Evolutionary conservation across 208 protist species (phyloP).

Genomic region (Naegleria gruberi): DNA sequence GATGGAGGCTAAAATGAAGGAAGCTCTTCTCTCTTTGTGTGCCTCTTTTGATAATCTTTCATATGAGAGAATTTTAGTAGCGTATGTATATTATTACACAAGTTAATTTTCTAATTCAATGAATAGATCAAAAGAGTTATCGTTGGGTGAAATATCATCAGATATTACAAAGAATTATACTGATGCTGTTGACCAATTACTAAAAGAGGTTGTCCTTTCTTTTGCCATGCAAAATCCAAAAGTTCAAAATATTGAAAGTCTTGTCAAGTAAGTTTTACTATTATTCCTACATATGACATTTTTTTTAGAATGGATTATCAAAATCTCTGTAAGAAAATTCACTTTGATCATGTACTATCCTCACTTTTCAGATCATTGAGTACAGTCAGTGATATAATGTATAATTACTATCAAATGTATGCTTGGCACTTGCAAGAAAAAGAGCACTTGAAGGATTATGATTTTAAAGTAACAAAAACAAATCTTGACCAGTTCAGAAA

Average conservation of each 20-base stretch:
- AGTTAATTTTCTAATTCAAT: background rate
- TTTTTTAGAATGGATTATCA: background rate
- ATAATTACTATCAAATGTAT: slow-evolving; percentile 15
- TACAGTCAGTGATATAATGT: background rate
- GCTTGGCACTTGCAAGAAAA: background rate
- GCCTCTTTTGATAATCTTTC: background rate
- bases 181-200: background rate
- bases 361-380: background rate
- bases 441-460: background rate
- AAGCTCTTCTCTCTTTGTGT: background rate
- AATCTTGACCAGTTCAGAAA: background rate
- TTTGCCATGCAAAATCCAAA: background rate
- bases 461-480: background rate
- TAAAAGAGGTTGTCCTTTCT: background rate
- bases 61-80: slow-evolving; percentile 15
- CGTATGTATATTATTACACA: background rate
- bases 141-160: background rate
- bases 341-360: background rate
- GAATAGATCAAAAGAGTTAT: background rate
- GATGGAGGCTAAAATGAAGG: background rate
- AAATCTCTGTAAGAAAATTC: slow-evolving; percentile 6
- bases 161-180: background rate
- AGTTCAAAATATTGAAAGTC: background rate
- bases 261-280: background rate
- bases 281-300: background rate